These are phyloP conservation scores for Aspergillus heteromorphus DNA, from an alignment of 495 filamentous ascomycete genomes.

Conservation along the genomic window DNA sequence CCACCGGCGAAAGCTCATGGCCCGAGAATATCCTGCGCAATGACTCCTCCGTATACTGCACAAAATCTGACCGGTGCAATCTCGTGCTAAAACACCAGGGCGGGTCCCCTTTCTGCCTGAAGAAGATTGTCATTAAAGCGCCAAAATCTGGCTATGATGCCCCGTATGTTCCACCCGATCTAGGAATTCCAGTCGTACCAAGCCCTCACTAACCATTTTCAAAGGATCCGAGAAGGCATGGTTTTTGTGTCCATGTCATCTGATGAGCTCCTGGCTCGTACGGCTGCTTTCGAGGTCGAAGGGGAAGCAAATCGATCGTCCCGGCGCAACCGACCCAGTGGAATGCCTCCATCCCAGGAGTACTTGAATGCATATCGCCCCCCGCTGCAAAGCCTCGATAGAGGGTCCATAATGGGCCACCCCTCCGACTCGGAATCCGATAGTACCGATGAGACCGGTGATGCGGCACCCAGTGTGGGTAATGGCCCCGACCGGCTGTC, in stretches of 20 bases:
- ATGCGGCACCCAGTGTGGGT: not conserved
- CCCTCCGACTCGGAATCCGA: slow-evolving; percentile 15
- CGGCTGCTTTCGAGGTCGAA: slow-evolving; percentile 70
- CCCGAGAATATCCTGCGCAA: slow-evolving; percentile 79
- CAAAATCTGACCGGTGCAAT: slow-evolving; percentile 76
- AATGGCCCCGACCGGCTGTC: slow-evolving; percentile 19
- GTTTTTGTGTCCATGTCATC: slow-evolving; percentile 83
- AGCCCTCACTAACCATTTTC: slow-evolving; percentile 5
- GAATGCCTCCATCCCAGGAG: slow-evolving; percentile 37
- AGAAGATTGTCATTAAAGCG: slow-evolving; percentile 83
- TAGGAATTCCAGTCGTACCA: not conserved
- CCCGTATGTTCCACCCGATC: slow-evolving; percentile 55
- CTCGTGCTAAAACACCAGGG: slow-evolving; percentile 76
- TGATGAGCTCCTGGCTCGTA: slow-evolving; percentile 67
- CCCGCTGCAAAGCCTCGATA: slow-evolving; percentile 30
- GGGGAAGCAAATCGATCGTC: slow-evolving; percentile 39
- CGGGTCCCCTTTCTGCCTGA: slow-evolving; percentile 69
- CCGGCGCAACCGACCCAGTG: slow-evolving; percentile 23
- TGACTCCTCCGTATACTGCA: slow-evolving; percentile 83
- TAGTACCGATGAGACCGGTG: slow-evolving; percentile 11
- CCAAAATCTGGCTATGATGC: slow-evolving; percentile 75
- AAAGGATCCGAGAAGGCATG: slow-evolving; percentile 78
- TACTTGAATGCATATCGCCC: slow-evolving; percentile 34
- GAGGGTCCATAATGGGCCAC: slow-evolving; percentile 19
- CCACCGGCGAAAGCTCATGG: slow-evolving; percentile 50